These are phyloP conservation scores for Lichtheimia corymbifera DNA, from an alignment of 371 early-diverging fungal genomes.

Conservation along the genomic window DNA sequence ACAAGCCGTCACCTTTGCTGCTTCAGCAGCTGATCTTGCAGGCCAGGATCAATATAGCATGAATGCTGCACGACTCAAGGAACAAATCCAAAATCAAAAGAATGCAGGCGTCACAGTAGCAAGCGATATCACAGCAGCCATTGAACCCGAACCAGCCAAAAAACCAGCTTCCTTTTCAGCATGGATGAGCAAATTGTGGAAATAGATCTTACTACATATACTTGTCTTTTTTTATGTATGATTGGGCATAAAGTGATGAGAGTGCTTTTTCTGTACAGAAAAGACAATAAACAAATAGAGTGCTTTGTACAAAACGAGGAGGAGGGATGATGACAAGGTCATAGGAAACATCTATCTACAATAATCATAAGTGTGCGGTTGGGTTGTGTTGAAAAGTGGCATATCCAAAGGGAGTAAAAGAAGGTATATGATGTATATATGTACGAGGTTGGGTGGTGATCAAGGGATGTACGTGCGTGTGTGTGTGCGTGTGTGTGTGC, in stretches of 20 bases:
- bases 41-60: slow-evolving; percentile 25
- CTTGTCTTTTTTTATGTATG: not conserved
- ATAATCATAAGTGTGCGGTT: too few relatives aligned
- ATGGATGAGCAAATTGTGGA: slow-evolving; percentile 12
- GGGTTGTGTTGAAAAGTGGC: too few relatives aligned
- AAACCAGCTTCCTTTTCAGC: not conserved
- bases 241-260: slow-evolving; percentile 4
- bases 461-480: not conserved
- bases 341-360: too few relatives aligned
- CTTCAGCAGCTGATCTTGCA: slow-evolving; percentile 27
- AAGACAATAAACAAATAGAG: not conserved
- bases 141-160: slow-evolving; percentile 9
- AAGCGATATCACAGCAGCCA: slow-evolving; percentile 7
- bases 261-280: not conserved
- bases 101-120: slow-evolving; percentile 6
- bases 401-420: not conserved
- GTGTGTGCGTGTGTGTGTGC: not conserved
- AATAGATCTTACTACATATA: not conserved
- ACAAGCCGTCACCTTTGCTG: slow-evolving; percentile 39
- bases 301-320: too few relatives aligned
- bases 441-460: not conserved
- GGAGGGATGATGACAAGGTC: too few relatives aligned
- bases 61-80: slow-evolving; percentile 33
- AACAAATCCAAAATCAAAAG: slow-evolving; percentile 21
- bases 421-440: not conserved